Conservation (phyloP, 2,329 filamentous ascomycete species). For the Microascus cirrosus region DNA sequence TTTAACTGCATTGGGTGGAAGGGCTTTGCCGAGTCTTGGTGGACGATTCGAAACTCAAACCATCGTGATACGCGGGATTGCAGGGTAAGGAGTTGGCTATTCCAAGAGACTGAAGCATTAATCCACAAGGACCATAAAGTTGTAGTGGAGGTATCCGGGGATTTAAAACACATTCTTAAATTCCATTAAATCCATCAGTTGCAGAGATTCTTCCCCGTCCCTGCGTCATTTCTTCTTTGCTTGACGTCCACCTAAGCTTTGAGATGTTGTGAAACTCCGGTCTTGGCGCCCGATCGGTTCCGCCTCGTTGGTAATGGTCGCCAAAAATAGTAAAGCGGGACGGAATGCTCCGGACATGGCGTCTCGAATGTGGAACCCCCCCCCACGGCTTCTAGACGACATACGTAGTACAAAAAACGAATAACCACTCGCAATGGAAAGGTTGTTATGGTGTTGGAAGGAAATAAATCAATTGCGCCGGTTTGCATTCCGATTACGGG, state of each 20-base stretch:
- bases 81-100: too few species aligned
- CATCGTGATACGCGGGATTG: too few species aligned
- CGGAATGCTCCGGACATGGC: not conserved
- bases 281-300: not conserved
- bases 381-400: not conserved
- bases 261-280: not conserved
- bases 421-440: too few species aligned
- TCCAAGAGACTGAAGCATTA: too few species aligned
- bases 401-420: not conserved
- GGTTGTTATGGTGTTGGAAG: too few species aligned
- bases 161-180: not conserved
- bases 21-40: too few species aligned
- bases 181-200: not conserved
- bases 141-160: too few species aligned
- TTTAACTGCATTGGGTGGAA: too few species aligned
- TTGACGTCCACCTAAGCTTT: not conserved
- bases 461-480: too few species aligned
- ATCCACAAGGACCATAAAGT: too few species aligned
- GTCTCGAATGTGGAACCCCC: not conserved
- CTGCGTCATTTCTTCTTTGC: slow-evolving; percentile 13
- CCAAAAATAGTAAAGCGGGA: not conserved
- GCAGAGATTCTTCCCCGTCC: not conserved
- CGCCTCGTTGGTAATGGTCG: not conserved
- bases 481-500: too few species aligned
- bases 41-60: too few species aligned